phyloP scores from a whole-genome alignment of 1,284 basidiomycete species.

The Apiotrichum siamense region DNA sequence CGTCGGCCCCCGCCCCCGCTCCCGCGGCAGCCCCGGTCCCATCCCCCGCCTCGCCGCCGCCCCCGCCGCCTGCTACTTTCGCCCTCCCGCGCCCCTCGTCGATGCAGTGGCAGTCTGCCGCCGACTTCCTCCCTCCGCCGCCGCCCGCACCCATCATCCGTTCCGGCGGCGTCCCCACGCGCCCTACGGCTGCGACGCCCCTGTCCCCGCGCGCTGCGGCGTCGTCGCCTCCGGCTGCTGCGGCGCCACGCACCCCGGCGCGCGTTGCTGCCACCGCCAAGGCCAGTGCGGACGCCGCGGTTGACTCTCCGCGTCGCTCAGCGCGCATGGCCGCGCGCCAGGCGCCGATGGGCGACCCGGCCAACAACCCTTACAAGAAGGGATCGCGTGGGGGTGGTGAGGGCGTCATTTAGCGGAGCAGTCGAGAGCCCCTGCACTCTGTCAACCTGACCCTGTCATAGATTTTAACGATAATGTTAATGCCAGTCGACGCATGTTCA shows the following conservation, averaged over 20 bases:
- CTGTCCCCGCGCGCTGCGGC: constrained; percentile 11
- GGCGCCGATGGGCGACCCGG: constrained; percentile 34
- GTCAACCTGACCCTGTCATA: no score
- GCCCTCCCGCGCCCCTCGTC: constrained; percentile 35
- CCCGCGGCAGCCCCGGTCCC: constrained; percentile 15
- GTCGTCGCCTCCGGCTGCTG: background rate
- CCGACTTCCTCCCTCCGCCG: constrained; percentile 44
- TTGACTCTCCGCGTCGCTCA: constrained; percentile 32
- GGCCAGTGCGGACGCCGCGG: no score
- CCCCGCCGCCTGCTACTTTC: constrained; percentile 19
- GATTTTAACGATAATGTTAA: no score
- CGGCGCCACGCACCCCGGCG: background rate
- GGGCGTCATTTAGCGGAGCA: constrained; percentile 36
- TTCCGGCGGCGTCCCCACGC: constrained; percentile 32
- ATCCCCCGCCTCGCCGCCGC: constrained; percentile 13
- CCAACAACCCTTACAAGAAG: constrained; percentile 40
- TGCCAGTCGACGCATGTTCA: no score
- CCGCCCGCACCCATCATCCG: constrained; percentile 40
- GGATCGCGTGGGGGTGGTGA: constrained; percentile 33
- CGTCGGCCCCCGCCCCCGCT: constrained; percentile 13
- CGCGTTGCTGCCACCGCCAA: no score
- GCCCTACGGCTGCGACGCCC: constrained; percentile 25
- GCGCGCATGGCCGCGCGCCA: constrained; percentile 29
- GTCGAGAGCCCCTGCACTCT: no score
- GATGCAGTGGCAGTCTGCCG: constrained; percentile 35